Base-by-base conservation (phyloP, 495 filamentous ascomycete genomes). In the Xylaria longipes region DNA sequence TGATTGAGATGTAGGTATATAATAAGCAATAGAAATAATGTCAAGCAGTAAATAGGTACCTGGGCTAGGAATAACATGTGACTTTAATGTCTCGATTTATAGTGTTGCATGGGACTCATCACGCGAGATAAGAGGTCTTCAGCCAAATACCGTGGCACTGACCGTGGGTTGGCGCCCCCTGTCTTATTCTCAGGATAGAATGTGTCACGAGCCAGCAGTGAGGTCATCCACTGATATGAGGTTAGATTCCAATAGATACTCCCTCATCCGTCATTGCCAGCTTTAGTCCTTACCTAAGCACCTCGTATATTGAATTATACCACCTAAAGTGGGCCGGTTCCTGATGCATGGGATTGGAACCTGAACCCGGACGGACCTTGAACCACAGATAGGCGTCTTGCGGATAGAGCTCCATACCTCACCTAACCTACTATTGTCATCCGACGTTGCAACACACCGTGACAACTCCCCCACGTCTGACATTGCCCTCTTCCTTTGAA, bases 251-350 rank as follows among this genome's bases (percentile, higher is more conserved):
- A n/a, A n/a, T n/a, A n/a, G n/a, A n/a, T n/a, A n/a, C n/a, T n/a
- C n/a, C n/a, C n/a, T 37, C 35, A 7, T 37, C 35, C 35, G 35
- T 3, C 35, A 37, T 37, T 37, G 35, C 7, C 35, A 37, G 35
- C 35, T 37, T 7, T 61, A 17, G 31, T 15, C 15, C 41, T 43
- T 43, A 43, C n/a, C 31, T 64, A 64, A 41, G 22, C 41, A 46
- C n/a, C n/a, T n/a, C 37, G 25, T 31, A 25, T 64, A 64, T 64
- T 64, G 37, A 41, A 25, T 64, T 64, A 64, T 64, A 45, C 61
- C 31, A n/a, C 45, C 22, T 29, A 14, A 31, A 56, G 52, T 56
- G 52, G 57, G 17, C 31, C 52, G 8, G 37, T 39, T 60, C 57
- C 33, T 37, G 31, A 9, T 22, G 33, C 57, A 39, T 37, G 57